Percentiles rank a stretch among this genome's conserved stretches.
These are phyloP conservation scores for Litsea cubeba DNA, from an alignment of 164 flowering plant species.

Conservation along the genomic window DNA sequence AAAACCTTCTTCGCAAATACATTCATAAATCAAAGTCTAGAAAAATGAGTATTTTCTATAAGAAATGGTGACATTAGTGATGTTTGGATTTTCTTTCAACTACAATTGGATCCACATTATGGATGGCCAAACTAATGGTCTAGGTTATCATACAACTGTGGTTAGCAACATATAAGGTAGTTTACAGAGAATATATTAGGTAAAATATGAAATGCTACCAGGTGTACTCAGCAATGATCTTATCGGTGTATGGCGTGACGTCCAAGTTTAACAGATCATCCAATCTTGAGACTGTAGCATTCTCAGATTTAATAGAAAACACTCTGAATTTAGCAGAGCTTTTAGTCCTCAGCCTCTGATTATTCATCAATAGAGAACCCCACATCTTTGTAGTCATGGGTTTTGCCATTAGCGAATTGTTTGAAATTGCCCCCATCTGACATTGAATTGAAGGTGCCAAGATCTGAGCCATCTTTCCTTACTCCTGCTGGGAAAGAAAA, in stretches of 20 bases:
- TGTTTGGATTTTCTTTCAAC: too few species aligned
- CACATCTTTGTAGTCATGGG: constrained; percentile 57
- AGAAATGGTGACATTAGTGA: too few species aligned
- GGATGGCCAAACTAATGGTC: neutral
- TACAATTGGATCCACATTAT: neutral
- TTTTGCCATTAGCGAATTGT: constrained; percentile 32
- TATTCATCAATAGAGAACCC: constrained; percentile 55
- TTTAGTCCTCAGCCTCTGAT: constrained; percentile 46
- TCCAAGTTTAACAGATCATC: constrained; percentile 82
- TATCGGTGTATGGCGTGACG: constrained; percentile 73
- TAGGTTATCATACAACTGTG: neutral
- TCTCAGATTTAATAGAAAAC: constrained; percentile 44
- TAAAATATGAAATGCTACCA: constrained; percentile 39
- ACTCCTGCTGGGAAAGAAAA: constrained; percentile 1
- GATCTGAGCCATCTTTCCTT: constrained; percentile 75
- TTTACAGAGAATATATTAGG: neutral
- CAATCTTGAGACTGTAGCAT: constrained; percentile 61
- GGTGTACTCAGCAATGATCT: constrained; percentile 90
- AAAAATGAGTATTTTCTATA: too few species aligned
- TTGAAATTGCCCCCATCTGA: constrained; percentile 51
- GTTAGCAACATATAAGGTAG: neutral
- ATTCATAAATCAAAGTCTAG: too few species aligned
- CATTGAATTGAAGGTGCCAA: constrained; percentile 77
- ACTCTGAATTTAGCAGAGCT: constrained; percentile 53
- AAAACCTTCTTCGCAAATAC: too few species aligned